A percentile compares a stretch with the other conserved stretches of the same genome.
These are phyloP conservation scores for Monosporascus ibericus DNA, from an alignment of 2,329 filamentous ascomycete species.

Conservation along the genomic window DNA sequence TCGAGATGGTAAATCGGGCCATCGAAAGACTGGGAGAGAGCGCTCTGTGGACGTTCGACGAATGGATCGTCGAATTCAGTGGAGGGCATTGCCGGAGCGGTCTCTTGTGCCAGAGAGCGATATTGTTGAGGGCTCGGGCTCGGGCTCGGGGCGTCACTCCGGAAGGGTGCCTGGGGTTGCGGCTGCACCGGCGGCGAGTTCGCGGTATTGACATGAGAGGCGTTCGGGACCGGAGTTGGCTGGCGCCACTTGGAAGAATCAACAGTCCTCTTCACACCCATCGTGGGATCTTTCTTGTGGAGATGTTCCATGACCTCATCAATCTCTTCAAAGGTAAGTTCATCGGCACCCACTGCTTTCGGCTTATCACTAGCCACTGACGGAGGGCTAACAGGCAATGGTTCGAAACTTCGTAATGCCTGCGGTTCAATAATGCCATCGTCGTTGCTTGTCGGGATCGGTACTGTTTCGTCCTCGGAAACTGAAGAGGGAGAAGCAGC, in stretches of 20 bases:
- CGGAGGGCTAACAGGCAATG: constrained; percentile 24
- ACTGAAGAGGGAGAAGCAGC: constrained; percentile 34
- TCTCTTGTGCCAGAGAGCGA: constrained; percentile 39
- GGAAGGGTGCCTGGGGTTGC: constrained; percentile 42
- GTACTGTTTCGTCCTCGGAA: constrained; percentile 13
- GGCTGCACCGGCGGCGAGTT: constrained; percentile 48
- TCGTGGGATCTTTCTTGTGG: constrained; percentile 58
- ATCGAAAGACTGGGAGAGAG: constrained; percentile 40
- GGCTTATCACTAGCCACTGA: constrained; percentile 19
- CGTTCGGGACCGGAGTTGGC: constrained; percentile 32
- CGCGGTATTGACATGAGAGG: constrained; percentile 31
- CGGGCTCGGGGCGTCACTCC: constrained; percentile 68
- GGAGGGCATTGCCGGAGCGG: constrained; percentile 37
- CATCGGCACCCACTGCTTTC: constrained; percentile 22
- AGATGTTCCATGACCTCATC: constrained; percentile 89
- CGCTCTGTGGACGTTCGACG: constrained; percentile 43
- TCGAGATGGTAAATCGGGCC: constrained; percentile 59
- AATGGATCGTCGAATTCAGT: constrained; percentile 59
- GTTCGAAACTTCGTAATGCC: constrained; percentile 27
- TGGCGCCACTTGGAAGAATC: constrained; percentile 43
- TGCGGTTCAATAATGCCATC: constrained; percentile 14
- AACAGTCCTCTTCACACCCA: constrained; percentile 62
- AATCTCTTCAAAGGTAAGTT: constrained; percentile 71
- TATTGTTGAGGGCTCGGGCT: constrained; percentile 51
- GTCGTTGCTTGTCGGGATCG: constrained; percentile 2